These are phyloP conservation scores for Cordyceps cateniannulata DNA, from an alignment of 2,329 filamentous ascomycete species.

Conservation along the genomic window DNA sequence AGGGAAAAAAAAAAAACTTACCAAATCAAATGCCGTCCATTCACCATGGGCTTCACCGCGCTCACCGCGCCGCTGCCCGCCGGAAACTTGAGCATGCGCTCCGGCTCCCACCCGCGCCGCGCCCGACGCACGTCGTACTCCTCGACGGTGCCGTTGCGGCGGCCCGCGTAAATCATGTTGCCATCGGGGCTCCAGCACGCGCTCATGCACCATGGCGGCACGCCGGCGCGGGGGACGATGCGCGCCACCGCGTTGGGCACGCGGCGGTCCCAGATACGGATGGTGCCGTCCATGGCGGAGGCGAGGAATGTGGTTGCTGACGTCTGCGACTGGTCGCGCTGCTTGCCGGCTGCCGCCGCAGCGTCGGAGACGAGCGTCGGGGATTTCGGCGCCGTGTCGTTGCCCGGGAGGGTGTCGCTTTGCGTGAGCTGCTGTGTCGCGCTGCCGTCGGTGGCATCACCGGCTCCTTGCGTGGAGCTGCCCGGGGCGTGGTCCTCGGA, in stretches of 20 bases:
- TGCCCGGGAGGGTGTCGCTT: background rate
- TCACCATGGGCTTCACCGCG: conserved; percentile 83
- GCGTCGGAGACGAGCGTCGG: conserved; percentile 24
- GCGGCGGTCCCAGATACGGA: conserved; percentile 90
- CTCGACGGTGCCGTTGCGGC: conserved; percentile 87
- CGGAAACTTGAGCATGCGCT: conserved; percentile 80
- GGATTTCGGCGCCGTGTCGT: conserved; percentile 16
- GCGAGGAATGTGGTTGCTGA: conserved; percentile 81
- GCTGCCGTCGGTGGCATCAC: background rate
- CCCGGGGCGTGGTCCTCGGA: background rate
- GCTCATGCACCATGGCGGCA: conserved; percentile 96
- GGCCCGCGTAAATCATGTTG: conserved; percentile 88
- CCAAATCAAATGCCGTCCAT: conserved; percentile 86
- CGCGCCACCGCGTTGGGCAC: conserved; percentile 70
- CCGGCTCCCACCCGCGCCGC: conserved; percentile 59
- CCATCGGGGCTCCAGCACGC: conserved; percentile 95
- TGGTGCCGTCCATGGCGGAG: conserved; percentile 76
- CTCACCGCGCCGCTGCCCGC: conserved; percentile 84
- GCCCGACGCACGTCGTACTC: conserved; percentile 85
- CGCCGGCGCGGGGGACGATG: conserved; percentile 65
- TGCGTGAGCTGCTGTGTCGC: conserved; percentile 4
- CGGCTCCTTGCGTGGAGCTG: background rate
- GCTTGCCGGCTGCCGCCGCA: conserved; percentile 29
- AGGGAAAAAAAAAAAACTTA: conserved; percentile 19
- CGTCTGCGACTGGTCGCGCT: conserved; percentile 49